Evolutionary conservation across 2,329 filamentous ascomycete genomes (phyloP).

Genomic region (Biscogniauxia sp.): DNA sequence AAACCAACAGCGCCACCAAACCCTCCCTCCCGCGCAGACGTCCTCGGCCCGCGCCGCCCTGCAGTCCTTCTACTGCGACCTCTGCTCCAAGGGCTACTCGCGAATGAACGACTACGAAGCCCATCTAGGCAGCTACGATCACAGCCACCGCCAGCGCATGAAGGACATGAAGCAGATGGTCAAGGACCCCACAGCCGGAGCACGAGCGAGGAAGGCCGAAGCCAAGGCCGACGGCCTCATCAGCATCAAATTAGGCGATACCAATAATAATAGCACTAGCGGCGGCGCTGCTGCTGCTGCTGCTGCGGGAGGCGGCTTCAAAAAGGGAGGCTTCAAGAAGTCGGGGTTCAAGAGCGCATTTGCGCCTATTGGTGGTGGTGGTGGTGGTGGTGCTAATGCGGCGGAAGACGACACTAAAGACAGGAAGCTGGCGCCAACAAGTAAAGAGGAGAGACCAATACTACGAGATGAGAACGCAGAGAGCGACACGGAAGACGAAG

Average conservation of each 20-base stretch:
- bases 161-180: constrained; percentile 87
- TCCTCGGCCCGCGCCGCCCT: constrained; percentile 70
- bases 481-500: constrained; percentile 68
- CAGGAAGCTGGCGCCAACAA: constrained; percentile 33
- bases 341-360: constrained; percentile 80
- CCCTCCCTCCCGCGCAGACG: constrained; percentile 57
- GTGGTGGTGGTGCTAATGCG: constrained; percentile 23
- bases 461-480: constrained; percentile 40
- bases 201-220: constrained; percentile 66
- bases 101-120: constrained; percentile 96
- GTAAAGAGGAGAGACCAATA: constrained; percentile 24
- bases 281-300: constrained; percentile 26
- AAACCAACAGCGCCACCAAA: constrained; percentile 50
- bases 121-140: constrained; percentile 91
- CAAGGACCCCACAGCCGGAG: constrained; percentile 64
- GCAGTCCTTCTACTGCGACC: constrained; percentile 77
- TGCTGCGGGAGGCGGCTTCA: constrained; percentile 50
- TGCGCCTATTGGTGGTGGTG: constrained; percentile 47
- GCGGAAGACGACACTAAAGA: constrained; percentile 42
- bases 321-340: constrained; percentile 75
- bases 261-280: constrained; percentile 9
- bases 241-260: constrained; percentile 58
- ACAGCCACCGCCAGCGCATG: constrained; percentile 87
- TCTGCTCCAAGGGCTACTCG: constrained; percentile 92
- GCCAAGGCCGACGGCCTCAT: constrained; percentile 68